A percentile compares a stretch with the other conserved stretches of the same genome.
Conservation (phyloP, 371 early-diverging fungal species). For the Coemansia linderi region DNA sequence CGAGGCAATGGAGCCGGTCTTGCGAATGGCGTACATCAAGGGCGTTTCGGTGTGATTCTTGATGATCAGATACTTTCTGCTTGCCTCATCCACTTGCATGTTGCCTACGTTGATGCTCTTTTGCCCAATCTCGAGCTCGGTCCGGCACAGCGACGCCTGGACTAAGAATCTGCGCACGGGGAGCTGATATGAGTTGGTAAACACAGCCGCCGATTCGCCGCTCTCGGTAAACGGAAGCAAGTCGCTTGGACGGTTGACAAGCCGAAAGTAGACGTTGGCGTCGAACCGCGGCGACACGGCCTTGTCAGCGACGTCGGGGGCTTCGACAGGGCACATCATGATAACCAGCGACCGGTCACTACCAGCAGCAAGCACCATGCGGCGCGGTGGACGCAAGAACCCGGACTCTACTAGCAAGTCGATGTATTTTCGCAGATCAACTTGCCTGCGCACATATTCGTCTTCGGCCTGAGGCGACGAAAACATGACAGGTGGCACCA, state of each 20-base stretch:
- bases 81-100: slow-evolving; percentile 83
- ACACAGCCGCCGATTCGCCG: background rate
- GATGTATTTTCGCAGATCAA: slow-evolving; percentile 76
- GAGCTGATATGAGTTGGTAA: slow-evolving; percentile 57
- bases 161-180: slow-evolving; percentile 94
- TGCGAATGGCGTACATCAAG: slow-evolving; percentile 86
- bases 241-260: slow-evolving; percentile 38
- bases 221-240: slow-evolving; percentile 29
- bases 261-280: slow-evolving; percentile 49
- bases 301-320: slow-evolving; percentile 2
- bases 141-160: slow-evolving; percentile 79
- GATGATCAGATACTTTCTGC: slow-evolving; percentile 86
- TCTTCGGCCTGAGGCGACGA: slow-evolving; percentile 78
- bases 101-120: slow-evolving; percentile 95
- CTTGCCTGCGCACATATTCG: slow-evolving; percentile 75
- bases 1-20: slow-evolving; percentile 94
- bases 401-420: slow-evolving; percentile 70
- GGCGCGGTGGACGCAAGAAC: slow-evolving; percentile 65
- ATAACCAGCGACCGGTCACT: slow-evolving; percentile 73
- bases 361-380: slow-evolving; percentile 72
- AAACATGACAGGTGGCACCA: slow-evolving; percentile 70
- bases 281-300: slow-evolving; percentile 31
- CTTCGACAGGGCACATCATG: slow-evolving; percentile 71
- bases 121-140: slow-evolving; percentile 92
- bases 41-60: slow-evolving; percentile 91